phyloP scores from a whole-genome alignment of 1,139 yeast species.

The Scheffersomyces cryptocercus region DNA sequence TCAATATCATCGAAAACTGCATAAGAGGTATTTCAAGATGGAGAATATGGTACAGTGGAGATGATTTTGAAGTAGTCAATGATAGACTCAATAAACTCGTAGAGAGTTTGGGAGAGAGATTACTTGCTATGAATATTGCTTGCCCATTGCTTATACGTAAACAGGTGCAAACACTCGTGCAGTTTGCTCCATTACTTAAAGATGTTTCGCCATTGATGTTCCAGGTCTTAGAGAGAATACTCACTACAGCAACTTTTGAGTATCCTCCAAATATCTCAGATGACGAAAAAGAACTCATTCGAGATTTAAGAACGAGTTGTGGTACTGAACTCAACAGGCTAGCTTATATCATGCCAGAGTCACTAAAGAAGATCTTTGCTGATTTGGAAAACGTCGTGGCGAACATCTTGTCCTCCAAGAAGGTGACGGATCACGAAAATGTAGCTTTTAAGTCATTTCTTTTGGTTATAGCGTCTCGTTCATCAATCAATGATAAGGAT shows the following conservation, averaged over 20 bases:
- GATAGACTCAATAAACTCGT: conserved; percentile 61
- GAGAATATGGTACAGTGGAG: conserved; percentile 83
- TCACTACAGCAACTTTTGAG: conserved; percentile 84
- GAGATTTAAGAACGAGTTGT: conserved; percentile 88
- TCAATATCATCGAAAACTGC: conserved; percentile 85
- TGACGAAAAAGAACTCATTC: conserved; percentile 75
- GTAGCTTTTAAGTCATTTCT: conserved; percentile 92
- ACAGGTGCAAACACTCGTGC: conserved; percentile 91
- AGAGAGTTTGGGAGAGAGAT: conserved; percentile 74
- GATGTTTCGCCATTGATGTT: conserved; percentile 75
- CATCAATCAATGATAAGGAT: conserved; percentile 67
- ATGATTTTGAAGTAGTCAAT: conserved; percentile 61
- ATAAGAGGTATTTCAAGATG: conserved; percentile 94
- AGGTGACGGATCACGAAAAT: conserved; percentile 85
- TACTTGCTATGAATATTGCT: conserved; percentile 71
- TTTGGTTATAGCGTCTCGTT: conserved; percentile 86
- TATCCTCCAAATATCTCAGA: conserved; percentile 69
- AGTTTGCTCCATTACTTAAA: conserved; percentile 88
- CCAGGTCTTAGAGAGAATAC: conserved; percentile 79
- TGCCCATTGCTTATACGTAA: conserved; percentile 84
- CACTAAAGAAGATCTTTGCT: conserved; percentile 74
- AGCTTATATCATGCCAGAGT: conserved; percentile 93
- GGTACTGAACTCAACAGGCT: conserved; percentile 93
- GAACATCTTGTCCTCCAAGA: conserved; percentile 64
- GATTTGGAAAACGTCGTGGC: conserved; percentile 84